Conservation (phyloP, 345 rosid species). For the Hypericum perforatum region DNA sequence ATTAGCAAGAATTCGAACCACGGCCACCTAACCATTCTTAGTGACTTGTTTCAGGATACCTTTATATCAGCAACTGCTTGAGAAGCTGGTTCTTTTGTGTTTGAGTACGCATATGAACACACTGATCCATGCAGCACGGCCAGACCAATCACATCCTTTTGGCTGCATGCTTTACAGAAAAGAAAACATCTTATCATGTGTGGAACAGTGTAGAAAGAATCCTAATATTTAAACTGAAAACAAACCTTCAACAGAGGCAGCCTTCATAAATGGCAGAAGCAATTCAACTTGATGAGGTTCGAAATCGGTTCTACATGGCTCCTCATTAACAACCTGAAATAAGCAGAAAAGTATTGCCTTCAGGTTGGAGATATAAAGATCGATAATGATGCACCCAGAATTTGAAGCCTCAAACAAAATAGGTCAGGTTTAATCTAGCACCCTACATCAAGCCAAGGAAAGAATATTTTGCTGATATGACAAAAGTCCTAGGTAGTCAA, state of each 20-base stretch:
- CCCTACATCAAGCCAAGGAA: too few relatives aligned
- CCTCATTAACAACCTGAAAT: constrained; percentile 49
- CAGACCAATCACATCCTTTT: constrained; percentile 52
- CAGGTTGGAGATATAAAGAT: neutral
- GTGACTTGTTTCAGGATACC: constrained; percentile 25
- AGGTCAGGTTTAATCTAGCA: too few relatives aligned
- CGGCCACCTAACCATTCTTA: too few relatives aligned
- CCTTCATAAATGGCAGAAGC: constrained; percentile 63
- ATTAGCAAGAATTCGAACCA: too few relatives aligned
- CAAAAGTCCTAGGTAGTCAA: too few relatives aligned
- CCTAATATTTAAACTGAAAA: constrained; percentile 10
- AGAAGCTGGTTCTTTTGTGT: constrained; percentile 63
- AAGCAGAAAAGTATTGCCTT: constrained; percentile 5
- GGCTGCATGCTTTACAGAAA: constrained; percentile 48
- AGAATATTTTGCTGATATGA: too few relatives aligned
- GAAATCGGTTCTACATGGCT: constrained; percentile 35
- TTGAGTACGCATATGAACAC: constrained; percentile 57
- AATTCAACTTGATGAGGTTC: constrained; percentile 66
- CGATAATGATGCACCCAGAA: neutral
- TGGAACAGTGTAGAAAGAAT: constrained; percentile 10
- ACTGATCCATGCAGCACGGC: constrained; percentile 53
- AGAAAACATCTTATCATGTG: constrained; percentile 12
- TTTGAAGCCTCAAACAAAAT: neutral
- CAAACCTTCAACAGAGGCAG: constrained; percentile 42
- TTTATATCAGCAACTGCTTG: constrained; percentile 78